Evolutionary conservation across 306 rosid species (phyloP), one percentile per base, ranked within the genome.

Genomic region (Carpinus fangiana): DNA sequence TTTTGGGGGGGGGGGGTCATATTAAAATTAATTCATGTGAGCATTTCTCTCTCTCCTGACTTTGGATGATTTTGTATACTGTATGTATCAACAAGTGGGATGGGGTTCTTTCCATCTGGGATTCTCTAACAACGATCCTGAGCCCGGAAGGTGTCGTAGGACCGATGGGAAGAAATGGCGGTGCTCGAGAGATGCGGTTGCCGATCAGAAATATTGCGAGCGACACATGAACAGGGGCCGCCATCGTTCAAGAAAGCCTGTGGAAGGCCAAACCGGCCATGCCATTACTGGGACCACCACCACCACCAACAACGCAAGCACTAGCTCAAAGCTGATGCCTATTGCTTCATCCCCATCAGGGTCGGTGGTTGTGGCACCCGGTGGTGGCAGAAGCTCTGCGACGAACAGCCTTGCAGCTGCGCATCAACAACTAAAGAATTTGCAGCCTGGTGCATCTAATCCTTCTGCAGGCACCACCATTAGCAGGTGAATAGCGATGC

Each of bases 161-260:
- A 96, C 99, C 3, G 99, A 96, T 88, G 99, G 99, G 77, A 96
- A 96, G 94, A 96, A 96, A 93, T 96, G 99, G 99, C 98, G 99
- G 80, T 96, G 99, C 96, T 93, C 98, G 7, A 93, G 99, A 84
- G 97, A 93, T 78, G 97, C 97, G 38, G 97, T 92, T 46, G 91
- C 91, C 4, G 97, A 93, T 79, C 97, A 93, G 86, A 93, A 93
- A 76, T 95, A 93, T 71, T 93, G 98, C 41, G 98, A 93, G 81
- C 88, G 96, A 82, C 98, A 93, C 79, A 87, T 93, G 90, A 93
- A 93, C 88, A 87, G 97, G 81, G 98, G 98, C 84, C 97, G 98
- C 86, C 98, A 93, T 81, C 98, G 97, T 93, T 93, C 98, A 93
- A 93, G 98, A 95, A 95, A 95, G 99, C 99, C 96, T 95, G 99